Evolutionary conservation across 139 green algal species (phyloP), one percentile per base, ranked within the genome.

Genomic region (Haematococcus lacustris): DNA sequence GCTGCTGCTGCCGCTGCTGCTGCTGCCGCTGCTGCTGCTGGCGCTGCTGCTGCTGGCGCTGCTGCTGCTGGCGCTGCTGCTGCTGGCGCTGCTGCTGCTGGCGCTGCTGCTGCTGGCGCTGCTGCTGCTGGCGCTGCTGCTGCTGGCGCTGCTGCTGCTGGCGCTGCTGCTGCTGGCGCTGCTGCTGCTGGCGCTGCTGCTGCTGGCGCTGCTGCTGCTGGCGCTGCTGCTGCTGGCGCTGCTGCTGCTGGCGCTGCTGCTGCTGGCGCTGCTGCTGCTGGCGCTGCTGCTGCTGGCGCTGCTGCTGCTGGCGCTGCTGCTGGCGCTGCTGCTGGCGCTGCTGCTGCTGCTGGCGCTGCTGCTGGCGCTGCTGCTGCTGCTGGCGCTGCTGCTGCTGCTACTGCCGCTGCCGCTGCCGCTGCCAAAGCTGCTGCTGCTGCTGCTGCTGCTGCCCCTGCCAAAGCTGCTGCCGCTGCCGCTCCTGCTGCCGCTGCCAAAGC

Each of bases 1-100:
- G 59, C 59, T 66, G 23, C 21, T 30, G 59, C 59, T 66, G 59
- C 28, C n/a, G 59, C 59, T 66, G 59, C 59, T 33, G 21, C 23
- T 17, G 21, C 23, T 66, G 59, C 50, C 59, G 13, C 59, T 38
- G 59, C 59, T 66, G n/a, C 59, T 66, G 59, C 7, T 66, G 59
- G 21, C 30, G 59, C 7, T 66, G 59, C 59, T 66, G n/a, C 23
- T 66, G 62, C 62, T 40, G 62, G 5, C 13, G 62, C 62, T 40
- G 62, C 62, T 68, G 34, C 62, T 30, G 30, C 32, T 59, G 30
- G 2, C 59, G 66, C 67, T 64, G 67, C 43, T 65, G 26, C 38
- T 40, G 21, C 71, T 70, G 32, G 61, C 60, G 68, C 34, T 59
- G 74, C n/a, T 34, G 59, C 59, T 66, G 59, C 59, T 66, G 59